Evolutionary conservation across 805 yeast species (phyloP), one percentile per base, ranked within the genome.

Genomic region (Kodamaea neixiangensis): DNA sequence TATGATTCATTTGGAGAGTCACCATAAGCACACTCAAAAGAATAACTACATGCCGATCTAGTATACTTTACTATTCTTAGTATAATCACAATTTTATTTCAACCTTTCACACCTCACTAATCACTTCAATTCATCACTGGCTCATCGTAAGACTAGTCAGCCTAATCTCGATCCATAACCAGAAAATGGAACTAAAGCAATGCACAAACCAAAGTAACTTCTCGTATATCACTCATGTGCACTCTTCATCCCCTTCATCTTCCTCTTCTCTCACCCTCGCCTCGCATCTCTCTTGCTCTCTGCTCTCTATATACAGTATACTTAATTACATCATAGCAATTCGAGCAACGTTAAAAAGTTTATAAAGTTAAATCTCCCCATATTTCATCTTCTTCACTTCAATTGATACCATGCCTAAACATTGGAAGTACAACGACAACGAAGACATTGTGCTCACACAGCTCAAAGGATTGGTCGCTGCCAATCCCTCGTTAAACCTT

Each of bases 401-500:
- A 41, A 20, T 21, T 9, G 22, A 13, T 25, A 44, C 6, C 35
- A 47, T 47, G 49, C 35, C 44, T 3, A 76, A 80, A 56, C 85
- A 81, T 61, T 81, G 85, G 85, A 67, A 66, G 34, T 80, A 78
- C 61, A 61, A 65, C 31, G 74, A 78, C 61, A 60, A 65, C 17
- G 74, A 72, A 29, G 83, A 80, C 54, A 59, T 79, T 11, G 82
- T 79, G 14, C 66, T 72, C 42, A 55, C 79, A 7, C 78, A 79
- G 19, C 71, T 85, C 40, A 73, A 73, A 56, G 86, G 86, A 19
- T 68, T 85, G 39, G 78, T 74, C 11, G 72, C 75, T 20, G 59
- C 81, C 40, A 83, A 83, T 54, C 89, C 90, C 1, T 68, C 75
- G 25, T 60, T 86, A 44, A 68, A 70, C 22, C 66, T 82, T 37